These are phyloP conservation scores for Acanthamoeba culbertsoni DNA, from an alignment of 208 protist genomes.

Conservation along the genomic window DNA sequence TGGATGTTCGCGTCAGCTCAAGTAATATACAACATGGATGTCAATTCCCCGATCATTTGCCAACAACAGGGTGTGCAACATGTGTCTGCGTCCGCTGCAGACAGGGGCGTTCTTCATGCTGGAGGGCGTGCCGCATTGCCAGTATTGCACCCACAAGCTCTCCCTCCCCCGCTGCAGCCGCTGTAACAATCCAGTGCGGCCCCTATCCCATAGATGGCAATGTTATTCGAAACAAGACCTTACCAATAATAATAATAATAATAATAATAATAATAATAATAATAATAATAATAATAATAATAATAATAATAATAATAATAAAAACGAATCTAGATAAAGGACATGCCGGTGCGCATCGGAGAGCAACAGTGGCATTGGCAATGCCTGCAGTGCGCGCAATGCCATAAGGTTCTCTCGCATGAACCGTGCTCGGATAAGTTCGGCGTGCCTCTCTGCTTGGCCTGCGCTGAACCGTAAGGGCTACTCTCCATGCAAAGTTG, in stretches of 20 bases:
- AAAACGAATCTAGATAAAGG: background rate
- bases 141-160: constrained; percentile 1
- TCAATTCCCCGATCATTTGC: background rate
- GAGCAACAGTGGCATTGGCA: background rate
- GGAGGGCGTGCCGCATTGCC: background rate
- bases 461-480: background rate
- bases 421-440: background rate
- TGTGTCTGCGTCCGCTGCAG: background rate
- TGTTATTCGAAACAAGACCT: background rate
- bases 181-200: background rate
- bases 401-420: background rate
- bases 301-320: background rate
- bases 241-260: background rate
- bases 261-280: background rate
- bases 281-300: background rate
- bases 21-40: background rate
- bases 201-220: background rate
- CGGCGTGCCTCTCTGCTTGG: background rate
- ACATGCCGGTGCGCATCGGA: background rate
- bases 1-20: background rate
- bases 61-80: background rate
- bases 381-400: background rate
- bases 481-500: no score
- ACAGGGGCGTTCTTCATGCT: constrained; percentile 8
- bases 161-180: background rate